Evolutionary conservation across 345 rosid genomes (phyloP), one percentile per base, ranked within the genome.

Genomic region (Eucalyptus cloeziana): DNA sequence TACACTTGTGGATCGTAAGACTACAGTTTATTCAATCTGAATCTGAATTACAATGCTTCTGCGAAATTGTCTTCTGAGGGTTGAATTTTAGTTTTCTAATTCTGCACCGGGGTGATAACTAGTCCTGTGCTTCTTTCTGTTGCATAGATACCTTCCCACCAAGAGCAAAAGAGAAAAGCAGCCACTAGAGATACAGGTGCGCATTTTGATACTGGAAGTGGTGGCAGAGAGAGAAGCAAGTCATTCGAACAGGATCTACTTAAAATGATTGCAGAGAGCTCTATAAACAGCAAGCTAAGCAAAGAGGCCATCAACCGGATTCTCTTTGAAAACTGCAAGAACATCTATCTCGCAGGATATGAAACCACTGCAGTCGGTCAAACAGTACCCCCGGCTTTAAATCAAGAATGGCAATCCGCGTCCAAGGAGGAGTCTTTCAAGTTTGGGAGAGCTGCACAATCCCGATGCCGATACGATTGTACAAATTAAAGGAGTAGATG

Each of bases 361-460:
- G 80, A 17, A 69, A 33, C 80, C 80, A 69, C 44, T 9, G 80
- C 80, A 69, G 80, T 33, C 80, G 19, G 44, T 33, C 44, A 69
- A 69, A 0, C 5, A 19, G 44, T 33, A 3, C 2, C 80, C 5
- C 80, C 2, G 47, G 47, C 47, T 44, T 44, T 44, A 12, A 69
- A 69, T 8, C 43, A 19, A 69, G 80, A 17, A 69, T 0, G 3
- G 80, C 43, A 33, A 33, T 69, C 25, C 1, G 0, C 80, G 1
- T 33, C 44, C 43, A 69, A 69, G 80, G 1, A 14, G 76, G 37
- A 69, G 40, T 69, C 80, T 40, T 69, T 31, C 43, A 33, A 69
- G 13, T 69, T 69, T 69, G 80, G 0, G 80, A 1, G 40, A 69
- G 80, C 43, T 1, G 44, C 2, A 1, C 24, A 0, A 17, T 17